Conservation (phyloP, 2,329 filamentous ascomycete species). For the Myriosclerotinia curreyana region DNA sequence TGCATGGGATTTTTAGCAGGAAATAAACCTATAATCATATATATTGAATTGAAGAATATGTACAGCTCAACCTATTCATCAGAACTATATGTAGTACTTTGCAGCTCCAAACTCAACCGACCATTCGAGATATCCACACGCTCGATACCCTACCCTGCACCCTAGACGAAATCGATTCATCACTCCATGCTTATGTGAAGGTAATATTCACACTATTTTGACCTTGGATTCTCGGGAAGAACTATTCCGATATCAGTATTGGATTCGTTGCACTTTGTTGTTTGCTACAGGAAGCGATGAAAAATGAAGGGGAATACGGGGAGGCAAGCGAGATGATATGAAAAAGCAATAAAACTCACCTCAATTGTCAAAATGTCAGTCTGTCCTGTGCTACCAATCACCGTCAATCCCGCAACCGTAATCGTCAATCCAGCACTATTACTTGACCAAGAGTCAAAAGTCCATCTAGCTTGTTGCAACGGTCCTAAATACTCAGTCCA, state of each 20-base stretch:
- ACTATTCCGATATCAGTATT: background rate
- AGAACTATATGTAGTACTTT: background rate
- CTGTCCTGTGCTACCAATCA: constrained; percentile 30
- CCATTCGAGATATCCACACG: background rate
- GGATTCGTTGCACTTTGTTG: no score
- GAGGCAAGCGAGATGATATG: background rate
- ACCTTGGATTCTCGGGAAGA: constrained; percentile 12
- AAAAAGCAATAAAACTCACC: background rate
- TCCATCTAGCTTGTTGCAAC: constrained; percentile 50
- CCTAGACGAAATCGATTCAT: background rate
- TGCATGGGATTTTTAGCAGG: background rate
- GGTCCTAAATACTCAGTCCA: constrained; percentile 54
- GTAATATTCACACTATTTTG: constrained; percentile 15
- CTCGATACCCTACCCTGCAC: background rate
- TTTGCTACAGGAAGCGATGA: background rate
- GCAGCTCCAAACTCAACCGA: background rate
- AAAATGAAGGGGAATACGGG: background rate
- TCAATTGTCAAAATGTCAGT: background rate
- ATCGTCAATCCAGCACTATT: constrained; percentile 48
- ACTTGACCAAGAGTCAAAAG: constrained; percentile 51
- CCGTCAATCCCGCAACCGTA: constrained; percentile 44
- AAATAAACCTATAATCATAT: background rate
- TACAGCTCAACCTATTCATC: background rate
- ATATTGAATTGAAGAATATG: constrained; percentile 2
- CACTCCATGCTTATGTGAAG: background rate